Conservation (phyloP, 768 basidiomycete species). For the Mycena venus region DNA sequence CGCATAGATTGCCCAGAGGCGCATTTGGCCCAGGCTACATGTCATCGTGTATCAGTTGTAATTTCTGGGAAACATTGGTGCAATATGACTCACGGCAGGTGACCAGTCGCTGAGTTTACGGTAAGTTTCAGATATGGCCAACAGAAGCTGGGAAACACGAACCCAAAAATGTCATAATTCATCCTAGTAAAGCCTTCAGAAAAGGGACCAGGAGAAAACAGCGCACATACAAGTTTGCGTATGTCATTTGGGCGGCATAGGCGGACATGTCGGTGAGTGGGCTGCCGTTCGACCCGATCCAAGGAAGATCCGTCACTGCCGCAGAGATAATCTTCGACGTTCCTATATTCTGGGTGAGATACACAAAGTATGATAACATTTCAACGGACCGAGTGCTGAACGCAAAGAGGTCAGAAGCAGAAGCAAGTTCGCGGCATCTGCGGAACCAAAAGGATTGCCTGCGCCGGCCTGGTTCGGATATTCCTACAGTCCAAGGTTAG, state of each 20-base stretch:
- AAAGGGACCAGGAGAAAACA: background rate
- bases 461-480: constrained; percentile 77
- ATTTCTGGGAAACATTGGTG: background rate
- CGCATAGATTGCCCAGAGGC: constrained; percentile 74
- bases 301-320: constrained; percentile 78
- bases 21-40: constrained; percentile 80
- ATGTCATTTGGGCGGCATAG: constrained; percentile 75
- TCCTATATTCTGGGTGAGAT: constrained; percentile 43
- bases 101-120: constrained; percentile 20
- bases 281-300: constrained; percentile 71
- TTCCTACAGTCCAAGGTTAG: constrained; percentile 56
- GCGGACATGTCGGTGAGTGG: constrained; percentile 75
- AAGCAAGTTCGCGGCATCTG: constrained; percentile 76
- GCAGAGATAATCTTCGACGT: constrained; percentile 74
- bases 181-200: constrained; percentile 45
- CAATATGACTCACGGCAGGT: constrained; percentile 2
- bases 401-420: constrained; percentile 71
- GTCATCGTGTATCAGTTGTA: background rate
- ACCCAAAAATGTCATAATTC: constrained; percentile 75
- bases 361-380: background rate
- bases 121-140: background rate
- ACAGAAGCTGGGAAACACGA: background rate
- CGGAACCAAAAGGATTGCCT: constrained; percentile 70
- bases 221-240: constrained; percentile 62
- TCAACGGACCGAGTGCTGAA: constrained; percentile 53